phyloP scores from a whole-genome alignment of 441 rosid species.

The Arabidopsis lyrata region DNA sequence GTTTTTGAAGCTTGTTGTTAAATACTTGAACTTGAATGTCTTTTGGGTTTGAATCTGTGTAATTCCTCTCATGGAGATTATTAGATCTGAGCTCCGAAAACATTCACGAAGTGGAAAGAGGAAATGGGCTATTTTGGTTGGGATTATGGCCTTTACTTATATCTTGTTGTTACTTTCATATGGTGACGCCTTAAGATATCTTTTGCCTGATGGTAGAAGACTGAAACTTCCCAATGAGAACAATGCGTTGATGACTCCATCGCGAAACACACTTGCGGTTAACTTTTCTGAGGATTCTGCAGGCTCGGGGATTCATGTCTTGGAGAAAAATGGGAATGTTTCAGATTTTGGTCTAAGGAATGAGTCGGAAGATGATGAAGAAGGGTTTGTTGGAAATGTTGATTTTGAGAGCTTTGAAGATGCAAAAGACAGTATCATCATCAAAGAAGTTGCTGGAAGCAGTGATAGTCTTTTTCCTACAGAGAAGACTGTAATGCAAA shows the following conservation, averaged over 20 bases:
- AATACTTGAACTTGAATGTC: slow-evolving; percentile 14
- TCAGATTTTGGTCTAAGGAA: slow-evolving; percentile 32
- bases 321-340: slow-evolving; percentile 41
- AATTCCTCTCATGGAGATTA: slow-evolving; percentile 51
- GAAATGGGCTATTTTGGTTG: slow-evolving; percentile 57
- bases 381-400: slow-evolving; percentile 37
- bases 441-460: slow-evolving; percentile 48
- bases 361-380: slow-evolving; percentile 40
- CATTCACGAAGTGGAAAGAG: slow-evolving; percentile 49
- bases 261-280: slow-evolving; percentile 65
- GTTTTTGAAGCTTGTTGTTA: slow-evolving; percentile 9
- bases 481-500: slow-evolving; percentile 46
- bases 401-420: slow-evolving; percentile 43
- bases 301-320: slow-evolving; percentile 40
- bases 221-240: slow-evolving; percentile 60
- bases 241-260: slow-evolving; percentile 47
- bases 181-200: slow-evolving; percentile 45
- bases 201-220: slow-evolving; percentile 70
- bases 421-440: slow-evolving; percentile 44
- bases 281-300: slow-evolving; percentile 50
- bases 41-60: slow-evolving; percentile 27
- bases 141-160: slow-evolving; percentile 63
- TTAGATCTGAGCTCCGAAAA: slow-evolving; percentile 45
- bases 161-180: slow-evolving; percentile 55
- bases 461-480: slow-evolving; percentile 29